Conservation (phyloP, 2,329 filamentous ascomycete species). For the Pseudonectria buxi region DNA sequence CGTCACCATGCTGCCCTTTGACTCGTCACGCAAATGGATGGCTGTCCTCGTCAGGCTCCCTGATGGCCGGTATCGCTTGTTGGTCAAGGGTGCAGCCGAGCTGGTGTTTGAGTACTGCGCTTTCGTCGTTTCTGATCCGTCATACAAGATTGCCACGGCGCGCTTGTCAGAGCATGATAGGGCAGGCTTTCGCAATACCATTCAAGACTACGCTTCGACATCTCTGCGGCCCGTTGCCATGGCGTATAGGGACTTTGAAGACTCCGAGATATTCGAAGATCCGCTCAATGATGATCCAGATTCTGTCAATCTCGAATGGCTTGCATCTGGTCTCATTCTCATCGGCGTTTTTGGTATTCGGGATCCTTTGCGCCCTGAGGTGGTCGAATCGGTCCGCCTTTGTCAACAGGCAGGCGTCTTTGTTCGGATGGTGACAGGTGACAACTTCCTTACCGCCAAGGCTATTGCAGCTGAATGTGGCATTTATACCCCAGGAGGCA, state of each 20-base stretch:
- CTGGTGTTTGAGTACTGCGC: slow-evolving; percentile 43
- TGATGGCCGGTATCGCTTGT: slow-evolving; percentile 40
- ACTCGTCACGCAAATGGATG: slow-evolving; percentile 51
- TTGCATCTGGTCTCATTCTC: slow-evolving; percentile 60
- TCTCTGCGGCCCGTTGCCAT: slow-evolving; percentile 71
- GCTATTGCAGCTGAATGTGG: slow-evolving; percentile 59
- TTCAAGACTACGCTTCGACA: slow-evolving; percentile 52
- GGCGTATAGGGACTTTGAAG: slow-evolving; percentile 65
- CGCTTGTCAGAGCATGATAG: slow-evolving; percentile 27
- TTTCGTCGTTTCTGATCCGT: slow-evolving; percentile 39
- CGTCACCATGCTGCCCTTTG: slow-evolving; percentile 46
- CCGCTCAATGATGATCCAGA: slow-evolving; percentile 26
- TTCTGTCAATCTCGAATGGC: slow-evolving; percentile 30
- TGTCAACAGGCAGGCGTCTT: slow-evolving; percentile 57
- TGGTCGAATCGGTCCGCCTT: slow-evolving; percentile 51
- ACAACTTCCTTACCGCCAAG: slow-evolving; percentile 50
- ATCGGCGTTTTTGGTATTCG: slow-evolving; percentile 62
- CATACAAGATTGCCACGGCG: slow-evolving; percentile 20
- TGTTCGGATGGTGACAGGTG: slow-evolving; percentile 53
- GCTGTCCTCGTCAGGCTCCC: slow-evolving; percentile 44
- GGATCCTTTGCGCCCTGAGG: slow-evolving; percentile 54
- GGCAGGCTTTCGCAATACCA: slow-evolving; percentile 26
- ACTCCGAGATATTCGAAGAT: slow-evolving; percentile 58
- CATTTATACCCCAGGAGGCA: slow-evolving; percentile 53
- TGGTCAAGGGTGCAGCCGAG: slow-evolving; percentile 53